Conservation (phyloP, 352 stramenopile species). For the Pythium folliculosum region DNA sequence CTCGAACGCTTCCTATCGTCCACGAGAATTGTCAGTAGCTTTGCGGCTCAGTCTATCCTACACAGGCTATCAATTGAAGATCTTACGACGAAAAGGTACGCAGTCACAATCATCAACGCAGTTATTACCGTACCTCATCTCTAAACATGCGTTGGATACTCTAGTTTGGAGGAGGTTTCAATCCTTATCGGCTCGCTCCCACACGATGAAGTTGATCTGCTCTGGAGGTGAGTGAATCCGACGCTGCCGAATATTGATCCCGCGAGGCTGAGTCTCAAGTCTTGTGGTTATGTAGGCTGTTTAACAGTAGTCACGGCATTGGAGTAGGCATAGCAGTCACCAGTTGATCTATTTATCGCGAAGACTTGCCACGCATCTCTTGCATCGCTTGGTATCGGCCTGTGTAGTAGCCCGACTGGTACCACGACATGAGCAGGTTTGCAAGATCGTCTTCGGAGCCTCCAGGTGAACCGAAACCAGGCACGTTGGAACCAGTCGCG, state of each 20-base stretch:
- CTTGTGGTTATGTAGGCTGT: constrained; percentile 1
- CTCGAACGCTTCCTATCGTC: constrained; percentile 73
- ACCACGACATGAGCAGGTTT: constrained; percentile 81
- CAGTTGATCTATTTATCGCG: constrained; percentile 15
- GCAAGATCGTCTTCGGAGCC: constrained; percentile 52
- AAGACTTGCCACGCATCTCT: constrained; percentile 45
- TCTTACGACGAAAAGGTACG: constrained; percentile 47
- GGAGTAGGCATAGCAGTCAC: background rate
- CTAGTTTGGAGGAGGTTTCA: constrained; percentile 11
- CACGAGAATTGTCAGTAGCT: constrained; percentile 60
- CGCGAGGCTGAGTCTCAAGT: background rate
- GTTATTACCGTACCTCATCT: too few species aligned
- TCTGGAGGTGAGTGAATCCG: constrained; percentile 16
- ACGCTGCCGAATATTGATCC: background rate
- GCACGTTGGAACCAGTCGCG: background rate
- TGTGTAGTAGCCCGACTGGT: constrained; percentile 84
- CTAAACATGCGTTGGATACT: background rate
- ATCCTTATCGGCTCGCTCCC: constrained; percentile 11
- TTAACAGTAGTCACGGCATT: constrained; percentile 20
- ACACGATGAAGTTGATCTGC: constrained; percentile 3
- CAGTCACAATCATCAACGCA: background rate
- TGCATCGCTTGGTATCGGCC: constrained; percentile 77
- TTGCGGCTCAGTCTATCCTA: constrained; percentile 67
- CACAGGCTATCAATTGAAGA: constrained; percentile 67
- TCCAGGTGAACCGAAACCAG: background rate